Evolutionary conservation across 148 eudicot species (phyloP).

Genomic region (Agrostemma githago): DNA sequence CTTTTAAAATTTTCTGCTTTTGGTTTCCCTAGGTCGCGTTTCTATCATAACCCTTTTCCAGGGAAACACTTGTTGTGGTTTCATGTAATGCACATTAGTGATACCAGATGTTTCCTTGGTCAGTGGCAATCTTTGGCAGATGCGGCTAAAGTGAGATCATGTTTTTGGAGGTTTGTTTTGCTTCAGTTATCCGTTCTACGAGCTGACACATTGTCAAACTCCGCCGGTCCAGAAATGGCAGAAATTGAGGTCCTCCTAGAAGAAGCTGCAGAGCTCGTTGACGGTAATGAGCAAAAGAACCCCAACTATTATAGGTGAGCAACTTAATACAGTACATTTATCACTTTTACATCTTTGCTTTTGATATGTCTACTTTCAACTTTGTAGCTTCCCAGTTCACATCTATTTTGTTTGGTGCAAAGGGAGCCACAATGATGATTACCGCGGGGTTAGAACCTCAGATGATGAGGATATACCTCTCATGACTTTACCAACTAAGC

Average conservation of each 20-base stretch:
- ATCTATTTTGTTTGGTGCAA: too few species aligned
- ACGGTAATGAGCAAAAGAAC: constrained; percentile 68
- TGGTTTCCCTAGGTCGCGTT: neutral
- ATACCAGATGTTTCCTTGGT: constrained; percentile 16
- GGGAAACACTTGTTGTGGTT: neutral
- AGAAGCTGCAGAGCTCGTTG: constrained; percentile 99
- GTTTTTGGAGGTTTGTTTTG: constrained; percentile 97
- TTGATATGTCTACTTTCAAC: neutral
- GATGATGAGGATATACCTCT: too few species aligned
- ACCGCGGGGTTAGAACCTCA: too few species aligned
- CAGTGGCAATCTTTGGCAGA: constrained; percentile 96
- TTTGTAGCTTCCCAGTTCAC: too few species aligned
- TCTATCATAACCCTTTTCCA: neutral
- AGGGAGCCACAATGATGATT: too few species aligned
- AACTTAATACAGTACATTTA: neutral
- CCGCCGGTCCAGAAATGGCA: constrained; percentile 56
- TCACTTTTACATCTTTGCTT: neutral
- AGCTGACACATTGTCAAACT: constrained; percentile 67
- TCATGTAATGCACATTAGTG: constrained; percentile 8
- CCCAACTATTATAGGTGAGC: constrained; percentile 89
- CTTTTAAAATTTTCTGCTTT: neutral
- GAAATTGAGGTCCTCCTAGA: constrained; percentile 78
- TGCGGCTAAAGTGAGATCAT: constrained; percentile 60
- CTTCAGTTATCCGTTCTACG: constrained; percentile 65
- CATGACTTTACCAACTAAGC: too few species aligned